phyloP scores from a whole-genome alignment of 352 stramenopile genomes.

The Pythium coloratum region DNA sequence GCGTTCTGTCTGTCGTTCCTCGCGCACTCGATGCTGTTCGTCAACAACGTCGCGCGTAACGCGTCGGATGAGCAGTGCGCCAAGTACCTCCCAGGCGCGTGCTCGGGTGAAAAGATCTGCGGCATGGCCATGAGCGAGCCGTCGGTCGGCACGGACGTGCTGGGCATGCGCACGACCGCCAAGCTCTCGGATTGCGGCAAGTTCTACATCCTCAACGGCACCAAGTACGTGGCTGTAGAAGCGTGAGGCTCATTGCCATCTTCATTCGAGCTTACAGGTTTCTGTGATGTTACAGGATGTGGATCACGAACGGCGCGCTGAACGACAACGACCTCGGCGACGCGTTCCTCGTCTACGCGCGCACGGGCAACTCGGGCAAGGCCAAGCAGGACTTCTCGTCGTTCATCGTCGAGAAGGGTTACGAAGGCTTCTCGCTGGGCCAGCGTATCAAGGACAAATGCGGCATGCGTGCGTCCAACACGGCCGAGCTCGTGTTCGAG shows the following conservation, averaged over 20 bases:
- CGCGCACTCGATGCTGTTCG: constrained; percentile 93
- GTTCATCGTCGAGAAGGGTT: constrained; percentile 98
- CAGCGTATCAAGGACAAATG: constrained; percentile 99
- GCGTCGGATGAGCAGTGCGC: constrained; percentile 85
- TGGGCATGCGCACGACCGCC: constrained; percentile 96
- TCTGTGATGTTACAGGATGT: constrained; percentile 84
- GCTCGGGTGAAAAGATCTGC: constrained; percentile 93
- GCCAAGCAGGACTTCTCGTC: constrained; percentile 93
- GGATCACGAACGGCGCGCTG: constrained; percentile 99
- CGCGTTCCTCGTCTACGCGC: constrained; percentile 97
- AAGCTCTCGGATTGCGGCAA: constrained; percentile 82
- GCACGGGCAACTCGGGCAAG: constrained; percentile 88
- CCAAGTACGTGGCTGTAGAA: constrained; percentile 53
- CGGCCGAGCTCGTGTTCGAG: constrained; percentile 98
- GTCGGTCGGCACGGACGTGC: constrained; percentile 92
- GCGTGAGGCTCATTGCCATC: too few species aligned
- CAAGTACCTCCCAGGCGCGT: constrained; percentile 91
- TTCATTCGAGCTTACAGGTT: background rate
- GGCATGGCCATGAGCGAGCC: constrained; percentile 99
- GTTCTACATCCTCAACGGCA: constrained; percentile 90
- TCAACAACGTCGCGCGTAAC: constrained; percentile 93
- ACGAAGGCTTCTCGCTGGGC: constrained; percentile 94
- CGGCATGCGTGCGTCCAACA: constrained; percentile 96
- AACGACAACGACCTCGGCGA: constrained; percentile 95
- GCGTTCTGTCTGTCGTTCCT: constrained; percentile 98